phyloP scores from a whole-genome alignment of 2,329 filamentous ascomycete genomes.

The Xenosphaeropsis pyriputrescens region DNA sequence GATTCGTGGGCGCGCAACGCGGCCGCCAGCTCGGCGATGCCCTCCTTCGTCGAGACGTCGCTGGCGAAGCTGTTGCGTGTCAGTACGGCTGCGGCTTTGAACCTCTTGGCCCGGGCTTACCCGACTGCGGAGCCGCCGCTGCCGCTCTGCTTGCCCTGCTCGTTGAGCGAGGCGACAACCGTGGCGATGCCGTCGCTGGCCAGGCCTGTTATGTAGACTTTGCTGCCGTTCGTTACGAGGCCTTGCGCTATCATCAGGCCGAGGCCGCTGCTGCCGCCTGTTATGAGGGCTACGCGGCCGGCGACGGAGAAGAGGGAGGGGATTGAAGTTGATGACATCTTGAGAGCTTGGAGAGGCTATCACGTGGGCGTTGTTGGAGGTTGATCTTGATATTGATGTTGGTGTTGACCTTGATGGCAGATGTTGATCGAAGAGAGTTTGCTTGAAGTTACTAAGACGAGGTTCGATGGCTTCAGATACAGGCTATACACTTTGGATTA shows the following conservation, averaged over 20 bases:
- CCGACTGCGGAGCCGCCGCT: conserved; percentile 23
- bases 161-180: conserved; percentile 22
- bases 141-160: conserved; percentile 16
- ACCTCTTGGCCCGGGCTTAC: conserved; percentile 12
- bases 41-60: conserved; percentile 25
- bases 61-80: conserved; percentile 14
- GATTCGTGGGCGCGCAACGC: conserved; percentile 20
- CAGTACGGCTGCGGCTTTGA: background rate
- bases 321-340: too few species aligned
- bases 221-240: conserved; percentile 28
- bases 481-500: too few species aligned
- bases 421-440: too few species aligned
- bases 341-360: too few species aligned
- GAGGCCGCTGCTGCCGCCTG: conserved; percentile 27
- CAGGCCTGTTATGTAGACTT: conserved; percentile 26
- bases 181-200: conserved; percentile 24
- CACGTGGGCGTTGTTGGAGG: too few species aligned
- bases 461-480: too few species aligned
- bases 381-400: too few species aligned
- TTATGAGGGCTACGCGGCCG: conserved; percentile 27
- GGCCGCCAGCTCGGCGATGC: conserved; percentile 19
- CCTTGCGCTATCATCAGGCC: conserved; percentile 31
- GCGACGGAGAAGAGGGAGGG: conserved; percentile 26
- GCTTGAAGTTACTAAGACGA: too few species aligned
- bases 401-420: too few species aligned